Conservation (phyloP, 2,329 filamentous ascomycete genomes). For the Sphaerostilbella broomeana region DNA sequence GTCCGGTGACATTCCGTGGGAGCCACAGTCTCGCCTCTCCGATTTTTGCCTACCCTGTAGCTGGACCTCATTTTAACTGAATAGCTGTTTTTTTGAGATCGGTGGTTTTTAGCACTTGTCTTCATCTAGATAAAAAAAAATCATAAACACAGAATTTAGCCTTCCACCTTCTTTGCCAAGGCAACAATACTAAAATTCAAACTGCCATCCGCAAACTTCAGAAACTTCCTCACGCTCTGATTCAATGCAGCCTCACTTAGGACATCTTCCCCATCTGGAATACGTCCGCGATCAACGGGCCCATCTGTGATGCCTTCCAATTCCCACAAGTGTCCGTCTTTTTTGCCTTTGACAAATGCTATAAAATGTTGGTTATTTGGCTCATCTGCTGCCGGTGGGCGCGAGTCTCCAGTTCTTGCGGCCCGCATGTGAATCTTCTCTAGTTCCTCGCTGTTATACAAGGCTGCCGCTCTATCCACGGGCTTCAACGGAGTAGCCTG, state of each 20-base stretch:
- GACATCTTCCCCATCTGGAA: conserved; percentile 53
- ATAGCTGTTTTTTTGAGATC: too few relatives aligned
- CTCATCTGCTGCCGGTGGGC: conserved; percentile 54
- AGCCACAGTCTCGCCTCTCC: too few relatives aligned
- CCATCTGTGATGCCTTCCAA: conserved; percentile 70
- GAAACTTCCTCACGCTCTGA: conserved; percentile 43
- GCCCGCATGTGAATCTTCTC: conserved; percentile 68
- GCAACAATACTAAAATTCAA: conserved; percentile 35
- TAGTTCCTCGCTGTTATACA: conserved; percentile 64
- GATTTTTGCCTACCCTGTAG: too few relatives aligned
- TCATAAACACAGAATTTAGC: too few relatives aligned
- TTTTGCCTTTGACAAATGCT: conserved; percentile 64
- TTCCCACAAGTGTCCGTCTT: conserved; percentile 65
- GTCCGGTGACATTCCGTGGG: conserved; percentile 8
- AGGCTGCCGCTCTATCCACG: conserved; percentile 54
- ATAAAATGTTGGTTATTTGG: conserved; percentile 70
- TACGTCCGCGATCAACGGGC: conserved; percentile 57
- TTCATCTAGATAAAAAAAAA: too few relatives aligned
- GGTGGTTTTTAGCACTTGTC: too few relatives aligned
- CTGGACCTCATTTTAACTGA: too few relatives aligned
- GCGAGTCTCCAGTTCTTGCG: conserved; percentile 61
- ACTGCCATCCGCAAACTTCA: conserved; percentile 31
- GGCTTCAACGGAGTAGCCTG: conserved; percentile 57
- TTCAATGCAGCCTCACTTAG: conserved; percentile 63
- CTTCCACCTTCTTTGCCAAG: conserved; percentile 20